These are phyloP conservation scores for Aspergillus hiratsukae DNA, from an alignment of 2,329 filamentous ascomycete species.

Conservation along the genomic window DNA sequence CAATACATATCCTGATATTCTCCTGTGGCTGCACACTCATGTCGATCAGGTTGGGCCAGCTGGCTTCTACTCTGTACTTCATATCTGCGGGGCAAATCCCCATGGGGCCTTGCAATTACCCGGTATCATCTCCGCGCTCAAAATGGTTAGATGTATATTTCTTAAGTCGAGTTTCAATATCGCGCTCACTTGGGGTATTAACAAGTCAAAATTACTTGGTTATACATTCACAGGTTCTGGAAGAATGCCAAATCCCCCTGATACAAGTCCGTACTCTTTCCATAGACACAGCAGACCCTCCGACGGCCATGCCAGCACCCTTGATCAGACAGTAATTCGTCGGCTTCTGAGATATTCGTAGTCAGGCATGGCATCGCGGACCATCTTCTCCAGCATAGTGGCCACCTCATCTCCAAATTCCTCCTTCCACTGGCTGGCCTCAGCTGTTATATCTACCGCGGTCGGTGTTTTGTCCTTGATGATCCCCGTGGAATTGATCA, in stretches of 20 bases:
- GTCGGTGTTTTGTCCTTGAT: constrained; percentile 26
- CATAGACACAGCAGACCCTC: background rate
- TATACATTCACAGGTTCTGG: background rate
- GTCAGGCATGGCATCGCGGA: constrained; percentile 34
- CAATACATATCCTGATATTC: background rate
- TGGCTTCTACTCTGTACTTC: background rate
- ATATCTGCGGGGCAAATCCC: background rate
- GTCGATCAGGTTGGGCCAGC: background rate
- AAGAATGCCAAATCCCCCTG: background rate
- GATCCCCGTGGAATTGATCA: constrained; percentile 28
- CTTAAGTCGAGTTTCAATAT: too few species aligned
- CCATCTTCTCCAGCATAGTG: constrained; percentile 21
- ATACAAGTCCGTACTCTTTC: background rate
- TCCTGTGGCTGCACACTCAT: background rate
- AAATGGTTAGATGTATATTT: background rate
- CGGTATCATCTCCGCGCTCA: background rate
- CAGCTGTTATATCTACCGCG: constrained; percentile 30
- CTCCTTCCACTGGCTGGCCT: constrained; percentile 32
- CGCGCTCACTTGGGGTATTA: background rate
- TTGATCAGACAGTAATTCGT: constrained; percentile 11
- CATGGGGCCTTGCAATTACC: background rate
- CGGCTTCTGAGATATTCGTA: constrained; percentile 36
- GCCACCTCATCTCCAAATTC: constrained; percentile 31
- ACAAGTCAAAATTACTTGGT: background rate
- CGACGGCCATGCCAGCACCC: background rate